Conservation (phyloP, 2,329 filamentous ascomycete species). For the Phyllosticta ampelicida region DNA sequence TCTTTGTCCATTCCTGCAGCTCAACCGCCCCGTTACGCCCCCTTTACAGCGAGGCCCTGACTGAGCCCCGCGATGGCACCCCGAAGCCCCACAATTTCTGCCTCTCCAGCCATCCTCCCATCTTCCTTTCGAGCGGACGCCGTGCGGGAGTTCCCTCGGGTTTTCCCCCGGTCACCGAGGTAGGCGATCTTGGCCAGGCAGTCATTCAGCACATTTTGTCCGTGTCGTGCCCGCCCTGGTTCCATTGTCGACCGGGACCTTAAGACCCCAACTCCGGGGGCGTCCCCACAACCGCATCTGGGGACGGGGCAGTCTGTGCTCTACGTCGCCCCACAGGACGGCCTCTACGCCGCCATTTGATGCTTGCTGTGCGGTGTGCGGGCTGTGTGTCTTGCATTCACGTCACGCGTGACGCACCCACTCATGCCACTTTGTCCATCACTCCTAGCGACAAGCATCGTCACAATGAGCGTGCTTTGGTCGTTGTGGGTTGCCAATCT, state of each 20-base stretch:
- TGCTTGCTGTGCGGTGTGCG: not conserved
- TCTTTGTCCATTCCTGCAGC: not conserved
- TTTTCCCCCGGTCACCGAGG: not conserved
- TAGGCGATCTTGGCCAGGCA: not conserved
- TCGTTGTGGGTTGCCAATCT: not conserved
- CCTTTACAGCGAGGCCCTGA: not conserved
- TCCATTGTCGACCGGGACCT: not conserved
- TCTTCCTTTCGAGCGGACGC: slow-evolving; percentile 28
- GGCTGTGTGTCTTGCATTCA: not conserved
- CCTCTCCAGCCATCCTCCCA: slow-evolving; percentile 23
- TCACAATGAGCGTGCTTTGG: not conserved
- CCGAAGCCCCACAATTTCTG: not conserved
- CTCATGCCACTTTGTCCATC: not conserved
- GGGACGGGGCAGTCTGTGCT: not conserved
- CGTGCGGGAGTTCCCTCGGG: not conserved
- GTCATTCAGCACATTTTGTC: not conserved
- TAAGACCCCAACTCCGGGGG: not conserved
- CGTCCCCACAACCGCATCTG: not conserved
- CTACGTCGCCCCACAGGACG: not conserved
- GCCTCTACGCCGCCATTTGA: not conserved
- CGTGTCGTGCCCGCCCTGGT: not conserved
- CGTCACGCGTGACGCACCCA: not conserved
- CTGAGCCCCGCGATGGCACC: not conserved
- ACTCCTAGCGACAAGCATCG: not conserved
- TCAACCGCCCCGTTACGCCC: not conserved